Evolutionary conservation across 331 rosid species (phyloP), one percentile per base, ranked within the genome.

Genomic region (Quercus lobata): DNA sequence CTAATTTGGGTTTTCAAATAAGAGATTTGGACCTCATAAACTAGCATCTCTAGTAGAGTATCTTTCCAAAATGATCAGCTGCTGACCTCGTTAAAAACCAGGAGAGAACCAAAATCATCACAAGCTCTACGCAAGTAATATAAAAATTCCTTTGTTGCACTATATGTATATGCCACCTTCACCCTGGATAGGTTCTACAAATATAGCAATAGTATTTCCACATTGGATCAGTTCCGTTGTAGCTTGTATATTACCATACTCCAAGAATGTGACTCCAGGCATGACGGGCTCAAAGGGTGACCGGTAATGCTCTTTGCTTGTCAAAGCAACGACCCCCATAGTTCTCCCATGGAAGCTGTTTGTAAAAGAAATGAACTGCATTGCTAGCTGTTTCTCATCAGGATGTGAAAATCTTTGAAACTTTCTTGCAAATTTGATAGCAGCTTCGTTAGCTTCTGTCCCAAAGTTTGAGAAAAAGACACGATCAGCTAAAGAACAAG

Each of bases 331-430:
- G 60, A 96, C 84, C 16, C 97, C 98, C 85, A 95, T 57, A 61
- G 99, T 95, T 86, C 98, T 90, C 71, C 98, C 98, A 76, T 95
- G 99, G 84, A 95, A 95, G 84, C 89, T 77, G 71, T 91, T 95
- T 30, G 89, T 90, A 81, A 93, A 95, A 60, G 97, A 85, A 73
- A 93, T 65, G 84, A 95, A 95, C 81, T 88, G 90, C 12, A 85
- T 75, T 5, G 94, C 88, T 8, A 93, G 90, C 54, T 82, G 85
- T 82, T 85, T 81, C 0, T 79, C 86, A 3, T 87, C 88, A 21
- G 93, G 77, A 73, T 80, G 30, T 5, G 78, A 66, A 74, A 89
- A 83, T 81, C 89, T 89, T 76, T 93, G 96, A 88, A 90, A 89
- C 85, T 95, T 93, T 61, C 98, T 89, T 2, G 99, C 85, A 86